phyloP scores from a whole-genome alignment of 345 rosid genomes.

The Eucalyptus albens region DNA sequence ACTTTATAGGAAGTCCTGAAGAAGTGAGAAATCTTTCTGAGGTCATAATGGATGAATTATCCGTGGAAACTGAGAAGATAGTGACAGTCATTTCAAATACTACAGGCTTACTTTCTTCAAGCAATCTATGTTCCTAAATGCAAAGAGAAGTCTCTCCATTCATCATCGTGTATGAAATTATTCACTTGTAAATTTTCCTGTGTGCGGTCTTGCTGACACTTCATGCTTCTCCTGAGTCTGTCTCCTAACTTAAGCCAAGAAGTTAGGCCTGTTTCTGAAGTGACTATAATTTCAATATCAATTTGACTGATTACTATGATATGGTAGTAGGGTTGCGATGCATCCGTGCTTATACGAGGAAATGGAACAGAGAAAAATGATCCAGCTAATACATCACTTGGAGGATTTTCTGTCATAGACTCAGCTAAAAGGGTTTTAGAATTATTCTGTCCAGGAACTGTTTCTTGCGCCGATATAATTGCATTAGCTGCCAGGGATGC shows the following conservation, averaged over 20 bases:
- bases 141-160: neutral
- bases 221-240: neutral
- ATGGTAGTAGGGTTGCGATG: constrained; percentile 70
- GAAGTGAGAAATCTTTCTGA: neutral
- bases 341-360: constrained; percentile 70
- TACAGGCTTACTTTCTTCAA: neutral
- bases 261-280: neutral
- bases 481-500: constrained; percentile 79
- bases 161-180: neutral
- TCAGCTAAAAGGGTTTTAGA: constrained; percentile 57
- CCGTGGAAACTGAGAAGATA: neutral
- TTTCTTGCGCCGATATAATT: constrained; percentile 67
- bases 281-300: neutral
- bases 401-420: constrained; percentile 64
- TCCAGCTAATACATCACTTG: constrained; percentile 67
- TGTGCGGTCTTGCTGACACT: neutral
- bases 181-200: neutral
- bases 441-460: constrained; percentile 48
- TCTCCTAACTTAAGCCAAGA: neutral
- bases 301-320: neutral
- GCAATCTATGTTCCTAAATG: neutral
- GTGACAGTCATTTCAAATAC: neutral
- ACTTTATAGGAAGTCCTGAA: neutral
- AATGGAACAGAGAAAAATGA: constrained; percentile 74
- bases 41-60: neutral